These are phyloP conservation scores for Yamadazyma paraphyllophila DNA, from an alignment of 805 yeast genomes.

Conservation along the genomic window DNA sequence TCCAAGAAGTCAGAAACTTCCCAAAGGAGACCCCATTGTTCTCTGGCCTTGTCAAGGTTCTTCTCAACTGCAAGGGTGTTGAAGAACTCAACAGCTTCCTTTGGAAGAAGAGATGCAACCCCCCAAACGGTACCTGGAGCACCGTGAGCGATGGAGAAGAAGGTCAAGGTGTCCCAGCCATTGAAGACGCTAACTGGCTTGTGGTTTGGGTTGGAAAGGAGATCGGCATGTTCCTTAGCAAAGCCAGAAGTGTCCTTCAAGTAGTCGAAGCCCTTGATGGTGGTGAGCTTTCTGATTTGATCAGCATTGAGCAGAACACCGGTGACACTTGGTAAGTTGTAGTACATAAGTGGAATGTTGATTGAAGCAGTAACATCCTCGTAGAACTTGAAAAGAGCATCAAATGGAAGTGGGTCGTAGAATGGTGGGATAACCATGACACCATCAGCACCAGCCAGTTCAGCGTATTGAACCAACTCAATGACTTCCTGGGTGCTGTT, in stretches of 20 bases:
- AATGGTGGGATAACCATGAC: conserved; percentile 17
- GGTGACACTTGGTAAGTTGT: conserved; percentile 16
- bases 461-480: conserved; percentile 15
- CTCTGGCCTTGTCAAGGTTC: conserved; percentile 13
- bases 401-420: conserved; percentile 14
- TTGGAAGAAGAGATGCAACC: conserved; percentile 15
- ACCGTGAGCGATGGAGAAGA: conserved; percentile 15
- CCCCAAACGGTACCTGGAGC: conserved; percentile 15
- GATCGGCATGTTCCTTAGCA: conserved; percentile 11
- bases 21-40: conserved; percentile 17
- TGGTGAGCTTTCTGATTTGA: conserved; percentile 13
- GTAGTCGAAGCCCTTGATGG: conserved; percentile 15
- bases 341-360: conserved; percentile 15
- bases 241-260: conserved; percentile 15
- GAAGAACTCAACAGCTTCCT: conserved; percentile 14
- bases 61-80: conserved; percentile 9
- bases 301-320: conserved; percentile 14
- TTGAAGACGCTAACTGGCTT: conserved; percentile 9
- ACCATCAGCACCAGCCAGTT: conserved; percentile 14
- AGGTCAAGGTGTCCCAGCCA: conserved; percentile 16
- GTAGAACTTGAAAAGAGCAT: conserved; percentile 13
- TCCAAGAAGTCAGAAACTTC: conserved; percentile 14
- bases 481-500: conserved; percentile 15
- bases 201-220: conserved; percentile 11
- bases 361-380: conserved; percentile 15